A percentile compares a stretch with the other conserved stretches of the same genome.
Conservation (phyloP, 805 yeast genomes). For the Limtongia smithiae region DNA sequence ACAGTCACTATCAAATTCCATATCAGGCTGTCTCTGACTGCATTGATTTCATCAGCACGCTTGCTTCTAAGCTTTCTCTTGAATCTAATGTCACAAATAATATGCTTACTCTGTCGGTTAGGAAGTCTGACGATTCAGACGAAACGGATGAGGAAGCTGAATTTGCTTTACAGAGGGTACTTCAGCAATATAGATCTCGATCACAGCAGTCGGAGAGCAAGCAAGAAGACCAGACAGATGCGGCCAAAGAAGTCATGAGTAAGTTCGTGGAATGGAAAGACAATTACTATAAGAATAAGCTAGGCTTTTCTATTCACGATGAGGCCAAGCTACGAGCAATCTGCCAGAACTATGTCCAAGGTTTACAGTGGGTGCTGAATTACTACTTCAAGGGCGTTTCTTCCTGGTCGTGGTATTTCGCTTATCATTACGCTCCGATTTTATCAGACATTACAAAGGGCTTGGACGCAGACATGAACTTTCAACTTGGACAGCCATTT, state of each 20-base stretch:
- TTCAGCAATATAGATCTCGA: slow-evolving; percentile 38
- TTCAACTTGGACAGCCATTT: slow-evolving; percentile 74
- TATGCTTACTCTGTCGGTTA: slow-evolving; percentile 44
- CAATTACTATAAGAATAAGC: slow-evolving; percentile 76
- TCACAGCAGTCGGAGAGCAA: neutral
- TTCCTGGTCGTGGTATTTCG: slow-evolving; percentile 95
- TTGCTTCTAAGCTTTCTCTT: slow-evolving; percentile 15
- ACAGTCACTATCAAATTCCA: slow-evolving; percentile 14
- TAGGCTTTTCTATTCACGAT: slow-evolving; percentile 58
- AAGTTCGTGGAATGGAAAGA: slow-evolving; percentile 83
- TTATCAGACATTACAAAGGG: slow-evolving; percentile 82
- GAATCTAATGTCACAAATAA: neutral
- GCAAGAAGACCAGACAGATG: slow-evolving; percentile 29
- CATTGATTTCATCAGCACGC: slow-evolving; percentile 12
- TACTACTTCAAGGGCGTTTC: slow-evolving; percentile 88
- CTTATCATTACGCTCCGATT: slow-evolving; percentile 89
- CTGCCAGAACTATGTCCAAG: slow-evolving; percentile 82
- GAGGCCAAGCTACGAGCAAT: slow-evolving; percentile 60
- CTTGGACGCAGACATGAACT: slow-evolving; percentile 51
- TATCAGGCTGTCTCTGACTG: slow-evolving; percentile 7
- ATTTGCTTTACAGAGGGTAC: slow-evolving; percentile 51
- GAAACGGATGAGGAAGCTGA: slow-evolving; percentile 65
- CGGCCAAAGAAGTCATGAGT: slow-evolving; percentile 62
- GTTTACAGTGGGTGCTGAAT: slow-evolving; percentile 92
- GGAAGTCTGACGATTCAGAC: slow-evolving; percentile 50